Conservation (phyloP, 2,329 filamentous ascomycete genomes). For the Magnaporthiopsis incrustans region DNA sequence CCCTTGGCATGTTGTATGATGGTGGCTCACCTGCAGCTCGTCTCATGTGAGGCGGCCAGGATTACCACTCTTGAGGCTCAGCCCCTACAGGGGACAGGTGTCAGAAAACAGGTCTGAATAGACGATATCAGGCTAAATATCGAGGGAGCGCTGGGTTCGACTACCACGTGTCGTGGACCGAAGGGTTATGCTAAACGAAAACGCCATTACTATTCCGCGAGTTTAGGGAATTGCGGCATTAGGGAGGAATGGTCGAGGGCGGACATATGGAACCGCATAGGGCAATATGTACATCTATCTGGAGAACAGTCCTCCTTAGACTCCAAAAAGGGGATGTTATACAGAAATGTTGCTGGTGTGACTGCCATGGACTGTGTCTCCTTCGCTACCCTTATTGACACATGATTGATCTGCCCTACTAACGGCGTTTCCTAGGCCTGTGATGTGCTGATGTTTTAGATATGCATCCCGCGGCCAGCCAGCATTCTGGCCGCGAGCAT, state of each 20-base stretch:
- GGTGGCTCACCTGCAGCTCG: background rate
- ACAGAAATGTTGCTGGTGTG: background rate
- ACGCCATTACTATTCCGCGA: no score
- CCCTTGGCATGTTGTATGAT: background rate
- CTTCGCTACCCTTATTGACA: background rate
- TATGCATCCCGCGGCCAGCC: background rate
- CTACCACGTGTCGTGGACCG: no score
- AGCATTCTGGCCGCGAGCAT: background rate
- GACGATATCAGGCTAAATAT: no score
- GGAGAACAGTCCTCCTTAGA: background rate
- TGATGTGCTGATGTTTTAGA: background rate
- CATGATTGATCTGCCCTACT: background rate
- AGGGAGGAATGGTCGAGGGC: no score
- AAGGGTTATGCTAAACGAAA: no score
- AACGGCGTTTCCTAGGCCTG: background rate
- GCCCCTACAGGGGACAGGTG: no score
- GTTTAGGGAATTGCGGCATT: no score
- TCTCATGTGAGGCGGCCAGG: background rate
- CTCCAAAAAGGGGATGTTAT: background rate
- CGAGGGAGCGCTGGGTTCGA: no score
- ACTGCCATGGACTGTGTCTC: background rate
- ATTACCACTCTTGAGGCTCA: background rate
- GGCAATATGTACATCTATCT: background rate
- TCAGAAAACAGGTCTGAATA: no score
- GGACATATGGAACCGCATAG: background rate